Evolutionary conservation across 192 early-diverging fungal genomes (phyloP), one percentile per base, ranked within the genome.

Genomic region (Coemansia sp.): DNA sequence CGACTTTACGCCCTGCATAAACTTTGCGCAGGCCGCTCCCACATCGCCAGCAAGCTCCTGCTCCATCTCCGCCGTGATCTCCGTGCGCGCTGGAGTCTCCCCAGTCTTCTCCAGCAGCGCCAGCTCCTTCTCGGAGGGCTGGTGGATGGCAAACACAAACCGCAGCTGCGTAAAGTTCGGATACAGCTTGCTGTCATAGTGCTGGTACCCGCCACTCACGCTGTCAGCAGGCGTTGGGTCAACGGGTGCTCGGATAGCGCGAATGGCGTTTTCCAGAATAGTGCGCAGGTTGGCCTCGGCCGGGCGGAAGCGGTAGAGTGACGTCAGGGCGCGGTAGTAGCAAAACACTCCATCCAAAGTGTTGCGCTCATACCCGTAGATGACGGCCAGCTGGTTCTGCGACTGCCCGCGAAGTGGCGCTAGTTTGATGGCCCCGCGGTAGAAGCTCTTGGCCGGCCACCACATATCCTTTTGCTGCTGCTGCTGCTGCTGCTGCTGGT

Each of bases 381-480:
- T 64, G 10, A 79, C 77, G 1, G 72, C 77, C 68, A 79, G 68
- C 62, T 79, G 77, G 66, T 79, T 79, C 21, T 79, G 69, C 4
- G 77, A 48, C 69, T 79, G 77, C 0, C 77, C 77, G 31, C 77
- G 77, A 37, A 71, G 72, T 34, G 77, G 77, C 36, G 77, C 77
- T 65, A 79, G 57, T 10, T 62, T 55, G 28, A 73, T 75, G 6
- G 77, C 77, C 1, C 61, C 68, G 41, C 65, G 69, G 57, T 79
- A 79, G 57, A 79, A 71, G 61, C 39, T 70, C 59, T 79, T 79
- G 12, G 77, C 77, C 25, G 62, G 38, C 72, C 65, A 73, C 77
- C 77, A 79, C 26, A 68, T 14, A 31, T 73, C 63, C 11, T 57
- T 26, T 12, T 52, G n/a, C 38, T 57, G 26, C 3, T 35, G n/a